Evolutionary conservation across 257 asterid genomes (phyloP).

Genomic region (Salvia hispanica): DNA sequence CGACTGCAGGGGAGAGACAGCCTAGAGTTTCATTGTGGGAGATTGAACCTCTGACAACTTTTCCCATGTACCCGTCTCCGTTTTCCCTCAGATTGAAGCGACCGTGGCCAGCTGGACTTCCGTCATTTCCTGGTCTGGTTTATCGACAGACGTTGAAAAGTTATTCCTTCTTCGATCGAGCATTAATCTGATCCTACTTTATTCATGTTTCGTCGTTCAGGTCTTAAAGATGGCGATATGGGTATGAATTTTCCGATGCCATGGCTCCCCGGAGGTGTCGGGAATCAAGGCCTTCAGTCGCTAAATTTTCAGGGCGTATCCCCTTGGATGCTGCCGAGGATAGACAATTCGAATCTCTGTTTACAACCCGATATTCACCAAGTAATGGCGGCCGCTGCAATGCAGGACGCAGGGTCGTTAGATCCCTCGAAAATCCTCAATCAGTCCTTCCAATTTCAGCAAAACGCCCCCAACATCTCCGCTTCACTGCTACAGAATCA

Average conservation of each 20-base stretch:
- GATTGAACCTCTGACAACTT: constrained; percentile 83
- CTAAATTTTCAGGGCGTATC: constrained; percentile 52
- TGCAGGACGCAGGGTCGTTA: constrained; percentile 54
- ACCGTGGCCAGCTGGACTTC: constrained; percentile 86
- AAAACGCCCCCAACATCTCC: constrained; percentile 51
- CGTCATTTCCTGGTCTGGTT: constrained; percentile 66
- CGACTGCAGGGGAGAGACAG: constrained; percentile 96
- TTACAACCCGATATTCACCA: constrained; percentile 82
- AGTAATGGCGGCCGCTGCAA: constrained; percentile 65
- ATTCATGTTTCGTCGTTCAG: constrained; percentile 37
- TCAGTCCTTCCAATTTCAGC: constrained; percentile 69
- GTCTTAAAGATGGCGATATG: constrained; percentile 63
- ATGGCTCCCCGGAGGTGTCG: constrained; percentile 75
- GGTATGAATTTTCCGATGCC: constrained; percentile 59
- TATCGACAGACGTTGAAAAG: neutral
- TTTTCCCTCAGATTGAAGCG: constrained; percentile 86
- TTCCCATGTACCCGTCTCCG: constrained; percentile 92
- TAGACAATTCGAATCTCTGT: constrained; percentile 63
- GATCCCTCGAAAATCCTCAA: constrained; percentile 64
- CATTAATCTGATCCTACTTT: neutral
- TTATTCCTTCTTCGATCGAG: neutral
- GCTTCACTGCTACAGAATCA: constrained; percentile 62
- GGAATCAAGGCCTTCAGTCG: constrained; percentile 58
- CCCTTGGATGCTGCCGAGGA: constrained; percentile 84
- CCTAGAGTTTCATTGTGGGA: constrained; percentile 96